Evolutionary conservation across 2,329 filamentous ascomycete genomes (phyloP).

Genomic region (Aspergillus sp.): DNA sequence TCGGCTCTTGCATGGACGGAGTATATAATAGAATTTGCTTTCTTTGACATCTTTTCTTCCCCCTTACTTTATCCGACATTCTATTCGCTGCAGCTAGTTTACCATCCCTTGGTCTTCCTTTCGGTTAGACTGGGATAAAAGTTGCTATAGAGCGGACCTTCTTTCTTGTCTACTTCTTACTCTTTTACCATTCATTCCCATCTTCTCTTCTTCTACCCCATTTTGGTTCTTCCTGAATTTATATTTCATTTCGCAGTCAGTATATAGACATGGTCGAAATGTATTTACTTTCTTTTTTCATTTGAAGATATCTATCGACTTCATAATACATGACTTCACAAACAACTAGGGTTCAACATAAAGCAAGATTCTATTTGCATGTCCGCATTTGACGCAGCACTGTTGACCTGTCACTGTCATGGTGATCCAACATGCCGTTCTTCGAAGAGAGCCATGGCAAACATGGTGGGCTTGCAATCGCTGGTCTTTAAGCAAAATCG

Average conservation of each 20-base stretch:
- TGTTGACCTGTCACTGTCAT: no score
- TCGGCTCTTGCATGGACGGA: conserved; percentile 12
- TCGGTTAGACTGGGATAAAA: neutral
- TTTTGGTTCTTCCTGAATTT: neutral
- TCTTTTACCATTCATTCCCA: neutral
- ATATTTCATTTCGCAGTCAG: neutral
- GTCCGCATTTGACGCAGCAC: no score
- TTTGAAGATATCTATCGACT: no score
- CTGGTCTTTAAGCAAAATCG: no score
- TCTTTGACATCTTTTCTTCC: neutral
- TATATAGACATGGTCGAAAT: neutral
- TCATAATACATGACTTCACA: no score
- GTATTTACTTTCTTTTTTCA: neutral
- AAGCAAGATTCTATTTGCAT: no score
- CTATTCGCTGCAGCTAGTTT: neutral
- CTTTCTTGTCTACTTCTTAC: neutral
- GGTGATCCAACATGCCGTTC: no score
- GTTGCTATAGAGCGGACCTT: neutral
- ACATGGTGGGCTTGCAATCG: no score
- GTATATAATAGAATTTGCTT: conserved; percentile 6
- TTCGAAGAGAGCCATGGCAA: no score
- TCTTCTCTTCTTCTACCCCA: neutral
- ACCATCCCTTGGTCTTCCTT: neutral
- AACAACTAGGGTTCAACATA: no score
- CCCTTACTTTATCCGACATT: neutral